These are phyloP conservation scores for Quercus variabilis DNA, from an alignment of 306 rosid genomes.

Conservation along the genomic window DNA sequence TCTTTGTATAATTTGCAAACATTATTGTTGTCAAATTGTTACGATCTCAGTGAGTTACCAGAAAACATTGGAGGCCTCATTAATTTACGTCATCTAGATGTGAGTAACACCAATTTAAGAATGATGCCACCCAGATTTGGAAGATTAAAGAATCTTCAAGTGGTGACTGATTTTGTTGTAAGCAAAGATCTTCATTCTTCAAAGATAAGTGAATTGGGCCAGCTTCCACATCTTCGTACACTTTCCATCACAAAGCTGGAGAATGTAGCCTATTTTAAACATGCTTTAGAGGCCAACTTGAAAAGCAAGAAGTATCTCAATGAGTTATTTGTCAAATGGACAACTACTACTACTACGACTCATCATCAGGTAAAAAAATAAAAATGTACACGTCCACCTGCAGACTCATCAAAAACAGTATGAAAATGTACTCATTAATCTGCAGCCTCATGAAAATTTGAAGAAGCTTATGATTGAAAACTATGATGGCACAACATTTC, in stretches of 20 bases:
- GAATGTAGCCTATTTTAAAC: not conserved
- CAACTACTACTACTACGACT: not conserved
- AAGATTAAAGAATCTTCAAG: not conserved
- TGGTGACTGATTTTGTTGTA: not conserved
- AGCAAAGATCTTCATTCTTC: not conserved
- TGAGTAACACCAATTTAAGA: not conserved
- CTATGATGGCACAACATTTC: not conserved
- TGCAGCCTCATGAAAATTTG: not conserved
- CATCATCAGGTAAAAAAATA: too few species aligned
- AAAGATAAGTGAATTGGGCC: not conserved
- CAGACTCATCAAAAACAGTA: too few species aligned
- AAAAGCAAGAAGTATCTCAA: not conserved
- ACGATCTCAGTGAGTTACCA: not conserved
- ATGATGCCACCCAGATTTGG: not conserved
- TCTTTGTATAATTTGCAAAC: conserved; percentile 22
- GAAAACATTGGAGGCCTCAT: too few species aligned
- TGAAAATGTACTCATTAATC: too few species aligned
- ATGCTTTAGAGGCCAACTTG: not conserved
- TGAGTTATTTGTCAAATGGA: not conserved
- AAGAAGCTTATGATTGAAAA: not conserved
- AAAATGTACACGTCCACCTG: too few species aligned
- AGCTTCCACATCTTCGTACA: not conserved
- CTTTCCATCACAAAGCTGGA: not conserved
- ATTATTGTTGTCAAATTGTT: not conserved
- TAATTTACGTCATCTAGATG: not conserved